Base-by-base conservation (phyloP, 805 yeast species). In the Isabelozyma gotoi region DNA sequence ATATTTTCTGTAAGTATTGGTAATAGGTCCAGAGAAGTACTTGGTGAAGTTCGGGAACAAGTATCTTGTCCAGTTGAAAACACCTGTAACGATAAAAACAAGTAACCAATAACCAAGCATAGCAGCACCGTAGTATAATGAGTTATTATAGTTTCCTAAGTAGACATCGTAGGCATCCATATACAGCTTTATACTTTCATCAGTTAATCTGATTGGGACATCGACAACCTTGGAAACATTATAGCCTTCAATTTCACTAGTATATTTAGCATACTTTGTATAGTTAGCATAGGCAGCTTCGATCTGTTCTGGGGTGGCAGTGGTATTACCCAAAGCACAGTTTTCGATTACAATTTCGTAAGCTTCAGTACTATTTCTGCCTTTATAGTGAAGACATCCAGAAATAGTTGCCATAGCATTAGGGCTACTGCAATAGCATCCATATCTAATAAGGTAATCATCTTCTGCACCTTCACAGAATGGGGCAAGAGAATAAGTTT, bases 321-420 rank as follows among this genome's bases (percentile, higher is more conserved):
- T 32, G 10, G 4, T 32, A 4, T 32, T 32, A 32, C 17, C 15
- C 7, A 11, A 32, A 2, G 12, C 10, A 32, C 34, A 32, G 16
- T 11, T 15, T 14, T 32, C 15, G 4, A 32, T 32, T 5, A 32
- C 8, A 32, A 15, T 7, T 14, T 32, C 8, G 15, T 4, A 14
- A 14, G 34, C 3, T 5, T n/a, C 15, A 14, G 34, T n/a, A n/a
- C 3, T 32, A 14, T 14, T 14, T 14, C 17, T 15, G 4, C n/a
- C 5, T 14, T 14, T 5, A 7, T 32, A 8, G n/a, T 5, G 4
- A 5, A 32, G 17, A 15, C 34, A 32, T 2, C 34, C 34, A 7
- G 17, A 11, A 36, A 67, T 61, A 4, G 72, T 63, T 16, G 74
- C 64, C 48, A 69, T 51, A 2, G 72, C 71, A 37, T 57, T 51